Percentiles rank a stretch among this genome's conserved stretches.
phyloP scores from a whole-genome alignment of 768 basidiomycete genomes.

The Tricholoma sp. region DNA sequence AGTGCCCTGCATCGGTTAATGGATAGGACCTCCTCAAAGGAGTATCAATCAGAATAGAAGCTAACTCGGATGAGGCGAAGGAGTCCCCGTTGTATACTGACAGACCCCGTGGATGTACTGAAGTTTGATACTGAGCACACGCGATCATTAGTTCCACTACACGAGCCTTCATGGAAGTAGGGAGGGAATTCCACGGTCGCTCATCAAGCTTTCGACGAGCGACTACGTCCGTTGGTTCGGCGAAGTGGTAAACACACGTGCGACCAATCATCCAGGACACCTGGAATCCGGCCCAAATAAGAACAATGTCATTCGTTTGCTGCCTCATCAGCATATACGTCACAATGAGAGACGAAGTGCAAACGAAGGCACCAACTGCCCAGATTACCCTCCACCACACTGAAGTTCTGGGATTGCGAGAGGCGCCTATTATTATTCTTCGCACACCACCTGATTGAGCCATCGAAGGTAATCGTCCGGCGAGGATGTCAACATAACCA shows the following conservation, averaged over 20 bases:
- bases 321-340: slow-evolving; percentile 18
- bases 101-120: not conserved
- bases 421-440: not conserved
- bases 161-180: not conserved
- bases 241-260: not conserved
- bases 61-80: too few species aligned
- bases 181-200: not conserved
- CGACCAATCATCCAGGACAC: not conserved
- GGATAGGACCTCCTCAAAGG: not conserved
- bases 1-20: not conserved
- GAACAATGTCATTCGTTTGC: not conserved
- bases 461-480: not conserved
- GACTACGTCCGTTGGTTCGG: not conserved
- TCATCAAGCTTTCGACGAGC: not conserved
- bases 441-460: not conserved
- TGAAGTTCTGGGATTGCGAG: too few species aligned
- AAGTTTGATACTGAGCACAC: not conserved
- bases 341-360: slow-evolving; percentile 12
- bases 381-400: too few species aligned
- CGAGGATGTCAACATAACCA: not conserved
- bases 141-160: not conserved
- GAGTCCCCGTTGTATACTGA: not conserved
- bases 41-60: too few species aligned
- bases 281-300: not conserved
- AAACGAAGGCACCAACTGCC: slow-evolving; percentile 19